A percentile compares a stretch with the other conserved stretches of the same genome.
Conservation (phyloP, 768 basidiomycete species). For the Asterophora parasitica region DNA sequence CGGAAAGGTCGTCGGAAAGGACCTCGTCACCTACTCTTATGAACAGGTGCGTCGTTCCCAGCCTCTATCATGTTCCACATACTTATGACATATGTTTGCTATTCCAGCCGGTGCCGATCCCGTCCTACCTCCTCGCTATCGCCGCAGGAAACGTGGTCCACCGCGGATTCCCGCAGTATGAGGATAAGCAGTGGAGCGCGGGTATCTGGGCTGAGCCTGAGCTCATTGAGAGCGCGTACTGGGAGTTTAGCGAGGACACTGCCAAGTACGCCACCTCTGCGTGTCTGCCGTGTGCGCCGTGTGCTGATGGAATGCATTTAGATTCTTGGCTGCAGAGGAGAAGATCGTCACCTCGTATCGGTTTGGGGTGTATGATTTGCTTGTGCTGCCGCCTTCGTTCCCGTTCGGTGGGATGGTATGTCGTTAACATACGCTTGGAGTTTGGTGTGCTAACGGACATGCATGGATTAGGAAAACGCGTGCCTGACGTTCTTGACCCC, state of each 20-base stretch:
- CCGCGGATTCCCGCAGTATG: conserved; percentile 50
- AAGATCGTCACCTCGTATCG: conserved; percentile 67
- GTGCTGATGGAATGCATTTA: conserved; percentile 20
- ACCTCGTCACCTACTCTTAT: conserved; percentile 70
- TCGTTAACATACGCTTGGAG: background rate
- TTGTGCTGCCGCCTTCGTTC: conserved; percentile 88
- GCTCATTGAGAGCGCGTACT: conserved; percentile 67
- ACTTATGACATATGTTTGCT: background rate
- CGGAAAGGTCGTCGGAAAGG: conserved; percentile 70
- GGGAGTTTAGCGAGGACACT: conserved; percentile 90
- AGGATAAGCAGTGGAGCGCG: conserved; percentile 70
- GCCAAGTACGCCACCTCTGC: conserved; percentile 56
- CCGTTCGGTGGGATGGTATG: conserved; percentile 88
- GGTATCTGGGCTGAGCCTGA: conserved; percentile 94
- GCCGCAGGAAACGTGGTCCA: conserved; percentile 82
- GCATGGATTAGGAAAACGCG: conserved; percentile 66
- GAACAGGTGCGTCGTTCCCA: conserved; percentile 51
- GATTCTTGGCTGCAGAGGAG: conserved; percentile 77
- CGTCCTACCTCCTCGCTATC: conserved; percentile 90
- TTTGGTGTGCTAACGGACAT: conserved; percentile 8
- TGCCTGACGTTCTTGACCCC: conserved; percentile 88
- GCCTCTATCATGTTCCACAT: background rate
- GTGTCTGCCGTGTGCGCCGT: too few relatives aligned
- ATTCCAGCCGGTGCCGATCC: conserved; percentile 72
- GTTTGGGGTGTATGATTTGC: conserved; percentile 85